Evolutionary conservation across 2,329 filamentous ascomycete genomes (phyloP).

Genomic region (Venturia nashicola): DNA sequence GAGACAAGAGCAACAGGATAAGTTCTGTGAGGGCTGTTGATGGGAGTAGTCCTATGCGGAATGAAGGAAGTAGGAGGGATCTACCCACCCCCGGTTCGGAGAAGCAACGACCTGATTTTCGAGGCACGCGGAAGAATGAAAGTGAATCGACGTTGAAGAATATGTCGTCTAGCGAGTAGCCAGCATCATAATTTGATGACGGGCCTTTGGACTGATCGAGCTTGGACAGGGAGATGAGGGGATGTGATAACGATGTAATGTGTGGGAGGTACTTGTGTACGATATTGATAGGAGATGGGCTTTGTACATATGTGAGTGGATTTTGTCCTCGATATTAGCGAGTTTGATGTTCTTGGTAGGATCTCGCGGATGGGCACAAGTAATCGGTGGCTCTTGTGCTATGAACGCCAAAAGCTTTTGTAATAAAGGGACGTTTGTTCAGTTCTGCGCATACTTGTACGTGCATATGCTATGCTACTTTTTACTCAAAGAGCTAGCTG

Average conservation of each 20-base stretch:
- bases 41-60: neutral
- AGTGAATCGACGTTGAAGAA: conserved; percentile 2
- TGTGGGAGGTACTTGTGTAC: neutral
- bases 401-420: too few relatives aligned
- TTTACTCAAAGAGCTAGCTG: too few relatives aligned
- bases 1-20: neutral
- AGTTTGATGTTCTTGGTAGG: neutral
- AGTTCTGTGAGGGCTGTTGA: neutral
- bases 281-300: neutral
- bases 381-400: neutral
- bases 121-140: neutral
- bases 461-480: too few relatives aligned
- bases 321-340: neutral
- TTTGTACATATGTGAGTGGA: neutral
- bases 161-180: neutral
- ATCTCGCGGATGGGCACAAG: neutral
- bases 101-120: neutral
- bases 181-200: neutral
- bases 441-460: too few relatives aligned
- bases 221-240: neutral
- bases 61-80: neutral
- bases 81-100: neutral
- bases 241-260: neutral
- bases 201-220: neutral
- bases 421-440: too few relatives aligned